These are phyloP conservation scores for Escovopsis sp. DNA, from an alignment of 2,329 filamentous ascomycete genomes.

Conservation along the genomic window DNA sequence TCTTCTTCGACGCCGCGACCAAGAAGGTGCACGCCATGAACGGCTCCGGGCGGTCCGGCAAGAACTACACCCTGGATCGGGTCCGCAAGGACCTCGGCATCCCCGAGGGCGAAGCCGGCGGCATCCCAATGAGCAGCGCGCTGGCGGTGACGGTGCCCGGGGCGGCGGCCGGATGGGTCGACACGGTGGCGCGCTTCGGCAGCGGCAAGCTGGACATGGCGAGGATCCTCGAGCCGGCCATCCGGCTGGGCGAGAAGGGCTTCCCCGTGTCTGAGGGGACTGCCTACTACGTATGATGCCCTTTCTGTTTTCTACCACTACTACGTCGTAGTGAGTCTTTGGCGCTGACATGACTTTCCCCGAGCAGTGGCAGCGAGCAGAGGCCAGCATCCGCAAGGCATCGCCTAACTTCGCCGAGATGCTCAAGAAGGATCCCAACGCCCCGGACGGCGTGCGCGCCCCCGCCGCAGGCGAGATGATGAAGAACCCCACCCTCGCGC, in stretches of 20 bases:
- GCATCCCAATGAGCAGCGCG: slow-evolving; percentile 60
- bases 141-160: slow-evolving; percentile 80
- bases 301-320: neutral
- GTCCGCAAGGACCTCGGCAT: slow-evolving; percentile 57
- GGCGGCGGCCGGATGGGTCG: slow-evolving; percentile 84
- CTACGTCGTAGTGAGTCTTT: too few relatives aligned
- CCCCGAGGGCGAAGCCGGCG: slow-evolving; percentile 34
- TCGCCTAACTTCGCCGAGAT: slow-evolving; percentile 82
- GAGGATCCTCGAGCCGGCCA: slow-evolving; percentile 69
- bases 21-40: slow-evolving; percentile 78
- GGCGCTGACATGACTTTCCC: too few relatives aligned
- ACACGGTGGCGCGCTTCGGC: slow-evolving; percentile 75
- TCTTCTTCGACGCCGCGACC: slow-evolving; percentile 75
- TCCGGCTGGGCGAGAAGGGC: slow-evolving; percentile 72
- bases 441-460: slow-evolving; percentile 53
- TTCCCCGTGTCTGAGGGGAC: slow-evolving; percentile 79
- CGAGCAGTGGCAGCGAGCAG: slow-evolving; percentile 54
- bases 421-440: slow-evolving; percentile 60
- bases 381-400: slow-evolving; percentile 48
- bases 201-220: slow-evolving; percentile 67
- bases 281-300: slow-evolving; percentile 44
- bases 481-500: slow-evolving; percentile 66
- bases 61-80: slow-evolving; percentile 50
- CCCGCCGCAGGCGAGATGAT: slow-evolving; percentile 76
- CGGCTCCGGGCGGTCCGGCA: slow-evolving; percentile 74